Percentiles rank a stretch among this genome's conserved stretches.
These are phyloP conservation scores for Lachnellula occidentalis DNA, from an alignment of 2,329 filamentous ascomycete species.

Conservation along the genomic window DNA sequence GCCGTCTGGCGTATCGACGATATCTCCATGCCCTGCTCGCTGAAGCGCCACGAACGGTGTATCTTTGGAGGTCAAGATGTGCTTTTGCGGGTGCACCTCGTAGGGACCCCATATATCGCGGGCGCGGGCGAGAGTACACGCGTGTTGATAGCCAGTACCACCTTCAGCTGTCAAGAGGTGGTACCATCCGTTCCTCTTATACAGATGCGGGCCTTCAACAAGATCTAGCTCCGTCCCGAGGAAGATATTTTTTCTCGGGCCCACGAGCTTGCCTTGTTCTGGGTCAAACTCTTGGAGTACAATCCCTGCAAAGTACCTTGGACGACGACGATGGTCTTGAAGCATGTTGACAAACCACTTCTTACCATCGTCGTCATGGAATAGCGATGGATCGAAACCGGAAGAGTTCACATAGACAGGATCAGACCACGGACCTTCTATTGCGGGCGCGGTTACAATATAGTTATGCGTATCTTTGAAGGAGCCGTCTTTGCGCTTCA, in stretches of 20 bases:
- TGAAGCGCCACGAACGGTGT: constrained; percentile 46
- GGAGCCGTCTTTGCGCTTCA: constrained; percentile 61
- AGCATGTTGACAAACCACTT: constrained; percentile 56
- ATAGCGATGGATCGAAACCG: constrained; percentile 57
- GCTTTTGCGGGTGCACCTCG: constrained; percentile 51
- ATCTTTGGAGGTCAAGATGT: constrained; percentile 48
- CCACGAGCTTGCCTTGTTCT: constrained; percentile 37
- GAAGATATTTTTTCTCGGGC: constrained; percentile 41
- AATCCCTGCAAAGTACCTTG: constrained; percentile 49
- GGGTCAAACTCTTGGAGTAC: constrained; percentile 52
- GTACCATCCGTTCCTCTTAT: constrained; percentile 53
- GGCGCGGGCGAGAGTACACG: constrained; percentile 52
- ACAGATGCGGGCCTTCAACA: constrained; percentile 53
- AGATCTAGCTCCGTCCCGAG: constrained; percentile 40
- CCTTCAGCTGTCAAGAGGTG: constrained; percentile 56
- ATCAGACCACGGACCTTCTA: constrained; percentile 58
- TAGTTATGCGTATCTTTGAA: constrained; percentile 63
- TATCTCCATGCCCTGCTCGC: constrained; percentile 47
- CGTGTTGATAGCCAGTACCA: constrained; percentile 56
- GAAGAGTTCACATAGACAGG: constrained; percentile 54
- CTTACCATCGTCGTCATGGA: constrained; percentile 50
- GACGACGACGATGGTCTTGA: constrained; percentile 47
- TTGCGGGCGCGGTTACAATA: constrained; percentile 48
- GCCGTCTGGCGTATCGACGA: constrained; percentile 49
- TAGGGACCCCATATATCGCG: constrained; percentile 55